A percentile compares a stretch with the other conserved stretches of the same genome.
Evolutionary conservation across 139 green algal genomes (phyloP).

Genomic region (Chlorella sp.): DNA sequence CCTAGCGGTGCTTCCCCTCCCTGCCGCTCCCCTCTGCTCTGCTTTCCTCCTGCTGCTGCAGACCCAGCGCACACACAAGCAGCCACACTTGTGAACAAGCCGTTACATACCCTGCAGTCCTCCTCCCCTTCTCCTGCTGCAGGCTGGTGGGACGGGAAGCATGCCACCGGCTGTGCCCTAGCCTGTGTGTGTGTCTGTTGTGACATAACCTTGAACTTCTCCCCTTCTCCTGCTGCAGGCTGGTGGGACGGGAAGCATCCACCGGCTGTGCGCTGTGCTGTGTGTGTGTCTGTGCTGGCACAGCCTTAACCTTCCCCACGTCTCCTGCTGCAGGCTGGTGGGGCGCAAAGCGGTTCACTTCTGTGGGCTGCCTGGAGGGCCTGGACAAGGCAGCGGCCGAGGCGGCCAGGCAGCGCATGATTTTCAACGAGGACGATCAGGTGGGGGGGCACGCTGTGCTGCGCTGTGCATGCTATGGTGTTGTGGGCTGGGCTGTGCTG

Average conservation of each 20-base stretch:
- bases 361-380: constrained; percentile 66
- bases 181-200: not conserved
- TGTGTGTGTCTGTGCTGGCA: not conserved
- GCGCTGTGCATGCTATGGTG: not conserved
- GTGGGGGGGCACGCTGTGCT: not conserved
- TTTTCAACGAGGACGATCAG: constrained; percentile 80
- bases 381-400: constrained; percentile 52
- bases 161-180: not conserved
- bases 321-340: constrained; percentile 79
- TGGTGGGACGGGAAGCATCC: not conserved
- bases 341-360: constrained; percentile 74
- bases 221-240: not conserved
- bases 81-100: too few relatives aligned
- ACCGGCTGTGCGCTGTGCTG: not conserved
- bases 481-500: not conserved
- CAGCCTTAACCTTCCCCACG: not conserved
- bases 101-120: too few relatives aligned
- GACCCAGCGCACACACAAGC: too few relatives aligned
- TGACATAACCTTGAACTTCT: too few relatives aligned
- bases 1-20: too few relatives aligned
- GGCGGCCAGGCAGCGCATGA: constrained; percentile 33
- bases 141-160: not conserved
- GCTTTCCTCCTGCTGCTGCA: too few relatives aligned
- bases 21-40: not conserved
- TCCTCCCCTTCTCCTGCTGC: too few relatives aligned